Base-by-base conservation (phyloP, 2,329 filamentous ascomycete species). In the Venturia pyrina region DNA sequence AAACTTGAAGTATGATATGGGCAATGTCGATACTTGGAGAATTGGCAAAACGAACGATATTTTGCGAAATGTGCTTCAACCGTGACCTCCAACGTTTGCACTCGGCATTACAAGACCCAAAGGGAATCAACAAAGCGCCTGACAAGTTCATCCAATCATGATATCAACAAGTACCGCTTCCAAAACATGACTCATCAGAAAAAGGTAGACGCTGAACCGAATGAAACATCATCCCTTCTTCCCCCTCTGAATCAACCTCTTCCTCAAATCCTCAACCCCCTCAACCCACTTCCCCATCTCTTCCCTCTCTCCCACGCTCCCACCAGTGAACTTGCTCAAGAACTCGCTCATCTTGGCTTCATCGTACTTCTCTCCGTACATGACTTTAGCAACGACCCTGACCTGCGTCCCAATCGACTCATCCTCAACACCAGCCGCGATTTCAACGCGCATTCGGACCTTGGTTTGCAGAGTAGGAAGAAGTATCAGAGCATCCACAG, bases 321-420 rank as follows among this genome's bases (percentile, higher is more conserved):
- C 69, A 0, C 74, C 76, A 24, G 50, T 62, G 73, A 82, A 81
- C 44, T 82, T 82, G 15, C 78, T 75, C 68, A 95, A 72, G 69
- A 89, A 92, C 65, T 91, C 88, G n/a, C 78, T 80, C 79, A 95
- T 87, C 75, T 90, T 92, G 62, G 80, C 83, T 69, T 87, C 85
- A 69, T 91, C 90, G 74, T 93, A 92, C 67, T 84, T 82, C 76
- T 93, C 89, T 0, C 90, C 90, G 73, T 95, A 95, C 1, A 91
- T 79, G 0, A 93, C 85, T 64, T 79, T 81, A 0, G 86, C 89
- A 28, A 78, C 78, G 0, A 73, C 69, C 6, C 62, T 67, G 4
- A 67, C 44, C 40, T 40, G 67, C 1, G 82, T 80, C 6, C 76
- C 77, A 32, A 89, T 77, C 17, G 75, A 74, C 44, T 90, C 80